These are phyloP conservation scores for Penicillium polonicum DNA, from an alignment of 2,329 filamentous ascomycete genomes.

Conservation along the genomic window DNA sequence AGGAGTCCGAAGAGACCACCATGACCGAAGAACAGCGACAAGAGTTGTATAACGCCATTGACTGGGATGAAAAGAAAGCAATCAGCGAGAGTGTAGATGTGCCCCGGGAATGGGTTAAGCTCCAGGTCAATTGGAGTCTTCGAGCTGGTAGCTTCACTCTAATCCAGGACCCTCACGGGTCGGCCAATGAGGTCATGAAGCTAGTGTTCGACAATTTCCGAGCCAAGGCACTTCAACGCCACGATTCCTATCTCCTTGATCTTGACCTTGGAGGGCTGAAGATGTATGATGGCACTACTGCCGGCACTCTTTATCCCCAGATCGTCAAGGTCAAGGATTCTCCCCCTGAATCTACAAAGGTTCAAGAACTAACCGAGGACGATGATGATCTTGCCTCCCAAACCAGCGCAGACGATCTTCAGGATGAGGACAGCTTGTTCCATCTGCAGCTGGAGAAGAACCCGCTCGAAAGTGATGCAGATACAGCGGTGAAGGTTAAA, in stretches of 20 bases:
- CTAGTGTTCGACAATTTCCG: slow-evolving; percentile 93
- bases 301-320: slow-evolving; percentile 86
- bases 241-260: slow-evolving; percentile 86
- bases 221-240: slow-evolving; percentile 82
- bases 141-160: slow-evolving; percentile 95
- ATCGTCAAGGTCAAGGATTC: slow-evolving; percentile 95
- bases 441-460: slow-evolving; percentile 91
- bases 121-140: slow-evolving; percentile 90
- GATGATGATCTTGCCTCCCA: slow-evolving; percentile 42
- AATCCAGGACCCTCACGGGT: slow-evolving; percentile 77
- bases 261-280: slow-evolving; percentile 88
- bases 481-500: slow-evolving; percentile 85
- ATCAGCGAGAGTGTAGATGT: slow-evolving; percentile 84
- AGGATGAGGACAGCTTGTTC: slow-evolving; percentile 77
- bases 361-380: slow-evolving; percentile 24
- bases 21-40: slow-evolving; percentile 96
- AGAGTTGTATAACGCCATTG: slow-evolving; percentile 94
- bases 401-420: slow-evolving; percentile 43
- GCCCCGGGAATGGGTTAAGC: slow-evolving; percentile 85
- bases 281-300: slow-evolving; percentile 92
- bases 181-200: slow-evolving; percentile 76
- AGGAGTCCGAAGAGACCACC: slow-evolving; percentile 72
- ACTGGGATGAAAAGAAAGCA: slow-evolving; percentile 95
- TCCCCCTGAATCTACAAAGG: slow-evolving; percentile 54
- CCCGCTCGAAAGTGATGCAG: slow-evolving; percentile 86